Base-by-base conservation (phyloP, 2,329 filamentous ascomycete species). In the Fusarium sp. region DNA sequence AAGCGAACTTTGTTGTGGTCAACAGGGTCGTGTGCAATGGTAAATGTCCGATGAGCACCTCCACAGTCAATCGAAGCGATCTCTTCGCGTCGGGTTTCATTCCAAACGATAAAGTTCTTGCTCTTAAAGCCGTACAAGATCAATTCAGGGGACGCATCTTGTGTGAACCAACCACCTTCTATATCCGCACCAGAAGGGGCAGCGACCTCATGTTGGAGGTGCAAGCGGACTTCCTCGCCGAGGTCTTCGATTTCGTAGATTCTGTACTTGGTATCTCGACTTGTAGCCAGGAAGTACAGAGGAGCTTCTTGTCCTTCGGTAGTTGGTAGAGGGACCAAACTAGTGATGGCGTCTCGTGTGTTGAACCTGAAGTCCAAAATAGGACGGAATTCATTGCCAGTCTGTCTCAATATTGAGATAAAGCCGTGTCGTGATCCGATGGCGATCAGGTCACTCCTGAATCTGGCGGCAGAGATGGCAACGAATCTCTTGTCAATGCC, bases 111-210 rank as follows among this genome's bases (percentile, higher is more conserved):
- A 75, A 98, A 97, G 48, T 89, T 84, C 66, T 89, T 93, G 76
- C 91, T 89, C 58, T 88, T 89, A 80, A 98, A 98, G 5, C 95
- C 95, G 77, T 90, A 92, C 14, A 97, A 81, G 28, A 94, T 82
- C 2, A 97, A 81, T 48, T 92, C 84, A 2, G 82, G 78, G 1
- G 78, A 78, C 2, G 73, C 61, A 39, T 74, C 74, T 25, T 63
- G 52, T 44, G 78, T 72, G 62, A 95, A 86, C 81, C 88, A 90
- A 0, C 91, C 85, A 1, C 90, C 89, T 77, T 97, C 93, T 39
- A 98, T 86, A 71, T 93, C 89, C 2, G 91, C 90, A 1, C 91
- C 92, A 44, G 97, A 89, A 0, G 92, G 89, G 2, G 92, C 87
- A 5, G 84, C 82, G 1, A 90, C 87, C 70, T 90, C 88, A 78